Percentiles rank a stretch among this genome's conserved stretches.
Conservation (phyloP, 805 yeast species). For the Barnettozyma salicaria region DNA sequence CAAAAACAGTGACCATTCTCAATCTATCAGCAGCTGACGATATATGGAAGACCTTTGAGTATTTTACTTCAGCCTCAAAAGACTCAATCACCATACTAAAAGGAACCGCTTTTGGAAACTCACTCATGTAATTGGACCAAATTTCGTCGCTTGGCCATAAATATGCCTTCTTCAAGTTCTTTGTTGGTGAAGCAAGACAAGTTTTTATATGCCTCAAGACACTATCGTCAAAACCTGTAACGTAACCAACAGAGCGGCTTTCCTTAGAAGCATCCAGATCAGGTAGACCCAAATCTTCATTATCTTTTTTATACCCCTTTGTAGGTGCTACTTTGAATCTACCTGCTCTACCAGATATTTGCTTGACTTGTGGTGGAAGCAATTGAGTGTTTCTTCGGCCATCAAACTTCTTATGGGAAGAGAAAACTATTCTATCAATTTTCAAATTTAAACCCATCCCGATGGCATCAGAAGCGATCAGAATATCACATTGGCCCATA, state of each 20-base stretch:
- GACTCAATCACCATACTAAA: conserved; percentile 41
- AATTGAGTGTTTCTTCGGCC: conserved; percentile 48
- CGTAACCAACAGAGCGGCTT: conserved; percentile 37
- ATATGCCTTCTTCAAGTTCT: conserved; percentile 51
- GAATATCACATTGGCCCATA: conserved; percentile 67
- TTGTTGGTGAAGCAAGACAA: conserved; percentile 46
- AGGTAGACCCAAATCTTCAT: neutral
- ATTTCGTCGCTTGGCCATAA: conserved; percentile 76
- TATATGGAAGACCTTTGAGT: conserved; percentile 29
- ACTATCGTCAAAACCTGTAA: conserved; percentile 43
- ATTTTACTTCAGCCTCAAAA: conserved; percentile 36
- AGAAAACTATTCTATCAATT: conserved; percentile 74
- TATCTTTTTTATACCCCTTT: neutral
- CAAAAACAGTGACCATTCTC: conserved; percentile 35
- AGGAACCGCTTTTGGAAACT: conserved; percentile 46
- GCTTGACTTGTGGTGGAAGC: conserved; percentile 68
- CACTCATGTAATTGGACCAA: conserved; percentile 60
- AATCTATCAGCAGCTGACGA: conserved; percentile 34
- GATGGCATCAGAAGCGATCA: conserved; percentile 94
- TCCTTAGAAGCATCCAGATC: conserved; percentile 6
- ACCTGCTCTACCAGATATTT: conserved; percentile 96
- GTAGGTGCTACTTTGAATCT: conserved; percentile 46
- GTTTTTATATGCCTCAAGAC: conserved; percentile 41
- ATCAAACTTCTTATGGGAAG: conserved; percentile 60
- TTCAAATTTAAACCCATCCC: conserved; percentile 95